Evolutionary conservation across 345 rosid species (phyloP).

Genomic region (Populus simonii): DNA sequence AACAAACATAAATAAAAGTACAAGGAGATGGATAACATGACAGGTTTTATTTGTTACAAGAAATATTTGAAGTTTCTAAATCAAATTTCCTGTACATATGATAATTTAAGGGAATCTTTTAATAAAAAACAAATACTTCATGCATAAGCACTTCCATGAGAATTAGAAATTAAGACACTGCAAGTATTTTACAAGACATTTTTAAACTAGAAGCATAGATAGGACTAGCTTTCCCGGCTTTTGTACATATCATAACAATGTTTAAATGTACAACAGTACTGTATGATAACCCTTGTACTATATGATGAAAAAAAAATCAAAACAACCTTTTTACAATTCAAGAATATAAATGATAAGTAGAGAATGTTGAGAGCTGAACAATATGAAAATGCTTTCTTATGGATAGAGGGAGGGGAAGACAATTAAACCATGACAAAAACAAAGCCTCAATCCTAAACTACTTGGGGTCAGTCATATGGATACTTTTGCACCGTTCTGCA

Average conservation of each 20-base stretch:
- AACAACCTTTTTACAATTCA: not conserved
- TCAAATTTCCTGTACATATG: not conserved
- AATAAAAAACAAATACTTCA: too few species aligned
- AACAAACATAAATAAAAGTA: not conserved
- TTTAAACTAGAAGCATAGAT: too few species aligned
- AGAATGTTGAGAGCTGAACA: not conserved
- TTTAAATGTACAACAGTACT: too few species aligned
- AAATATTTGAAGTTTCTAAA: not conserved
- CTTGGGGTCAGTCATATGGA: not conserved
- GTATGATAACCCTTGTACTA: too few species aligned
- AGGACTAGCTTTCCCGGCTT: too few species aligned
- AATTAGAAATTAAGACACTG: too few species aligned
- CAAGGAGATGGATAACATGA: not conserved
- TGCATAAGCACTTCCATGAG: not conserved
- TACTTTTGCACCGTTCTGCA: not conserved
- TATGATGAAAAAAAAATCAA: not conserved
- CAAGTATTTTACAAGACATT: too few species aligned
- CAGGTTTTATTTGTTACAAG: not conserved
- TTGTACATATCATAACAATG: too few species aligned
- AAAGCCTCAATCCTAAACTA: not conserved
- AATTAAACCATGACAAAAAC: not conserved
- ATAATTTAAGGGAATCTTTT: not conserved
- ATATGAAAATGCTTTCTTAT: not conserved
- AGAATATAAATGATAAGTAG: not conserved
- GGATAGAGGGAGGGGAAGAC: not conserved